Conservation (phyloP, 192 early-diverging fungal species). For the Coemansia asiatica region DNA sequence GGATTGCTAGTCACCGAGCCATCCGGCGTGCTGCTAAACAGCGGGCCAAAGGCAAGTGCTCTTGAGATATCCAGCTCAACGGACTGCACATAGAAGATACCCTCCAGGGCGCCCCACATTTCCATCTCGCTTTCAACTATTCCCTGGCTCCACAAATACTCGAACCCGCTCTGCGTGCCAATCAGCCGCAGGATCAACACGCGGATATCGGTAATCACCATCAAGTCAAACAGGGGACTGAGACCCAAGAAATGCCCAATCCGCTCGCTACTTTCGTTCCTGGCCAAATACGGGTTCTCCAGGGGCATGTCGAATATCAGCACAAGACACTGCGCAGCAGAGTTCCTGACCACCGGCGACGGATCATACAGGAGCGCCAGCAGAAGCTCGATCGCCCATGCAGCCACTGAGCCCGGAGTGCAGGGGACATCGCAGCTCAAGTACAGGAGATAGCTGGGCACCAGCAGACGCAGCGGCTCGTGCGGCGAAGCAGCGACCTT, state of each 20-base stretch:
- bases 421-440: conserved; percentile 42
- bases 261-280: conserved; percentile 24
- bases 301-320: conserved; percentile 37
- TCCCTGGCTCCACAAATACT: conserved; percentile 35
- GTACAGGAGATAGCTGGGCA: conserved; percentile 46
- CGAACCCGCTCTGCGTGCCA: conserved; percentile 38
- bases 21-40: conserved; percentile 51
- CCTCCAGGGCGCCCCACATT: conserved; percentile 51
- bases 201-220: conserved; percentile 49
- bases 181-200: conserved; percentile 41
- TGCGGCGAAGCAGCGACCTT: conserved; percentile 50
- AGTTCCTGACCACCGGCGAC: conserved; percentile 37
- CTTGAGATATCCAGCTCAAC: conserved; percentile 50
- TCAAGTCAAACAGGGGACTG: conserved; percentile 49
- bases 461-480: conserved; percentile 41
- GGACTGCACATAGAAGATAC: conserved; percentile 49
- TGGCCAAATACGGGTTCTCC: conserved; percentile 45
- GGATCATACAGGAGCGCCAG: conserved; percentile 35
- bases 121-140: conserved; percentile 54
- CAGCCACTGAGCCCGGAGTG: conserved; percentile 34
- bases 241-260: conserved; percentile 30
- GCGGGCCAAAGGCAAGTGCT: conserved; percentile 47
- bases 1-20: conserved; percentile 45
- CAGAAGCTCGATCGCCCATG: conserved; percentile 52
- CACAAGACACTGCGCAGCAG: conserved; percentile 48